Evolutionary conservation across 345 rosid genomes (phyloP).

Genomic region (Reutealis trisperma): DNA sequence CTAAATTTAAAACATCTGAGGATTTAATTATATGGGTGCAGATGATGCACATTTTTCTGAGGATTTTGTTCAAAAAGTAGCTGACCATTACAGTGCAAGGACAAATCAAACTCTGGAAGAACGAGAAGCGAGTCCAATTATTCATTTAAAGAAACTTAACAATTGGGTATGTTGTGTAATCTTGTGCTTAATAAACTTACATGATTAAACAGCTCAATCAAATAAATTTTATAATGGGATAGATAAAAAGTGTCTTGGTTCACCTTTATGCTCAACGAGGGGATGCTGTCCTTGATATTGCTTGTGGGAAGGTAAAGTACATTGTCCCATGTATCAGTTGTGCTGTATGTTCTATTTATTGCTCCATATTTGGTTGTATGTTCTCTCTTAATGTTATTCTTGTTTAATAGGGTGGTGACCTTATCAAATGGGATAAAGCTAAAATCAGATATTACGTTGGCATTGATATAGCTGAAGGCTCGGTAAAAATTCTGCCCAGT

Average conservation of each 20-base stretch:
- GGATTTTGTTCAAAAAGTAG: slow-evolving; percentile 66
- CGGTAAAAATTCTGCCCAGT: slow-evolving; percentile 47
- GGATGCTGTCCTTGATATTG: slow-evolving; percentile 95
- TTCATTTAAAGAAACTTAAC: slow-evolving; percentile 92
- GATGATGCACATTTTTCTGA: slow-evolving; percentile 54
- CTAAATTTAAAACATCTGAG: not conserved
- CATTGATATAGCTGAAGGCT: slow-evolving; percentile 95
- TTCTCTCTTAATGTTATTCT: slow-evolving; percentile 1
- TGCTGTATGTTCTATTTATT: not conserved
- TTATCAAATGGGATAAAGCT: slow-evolving; percentile 98
- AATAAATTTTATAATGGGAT: slow-evolving; percentile 19
- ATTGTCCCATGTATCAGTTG: not conserved
- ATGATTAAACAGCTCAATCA: not conserved
- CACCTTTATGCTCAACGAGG: slow-evolving; percentile 85
- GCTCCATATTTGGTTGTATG: slow-evolving; percentile 1
- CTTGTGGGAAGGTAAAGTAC: slow-evolving; percentile 80
- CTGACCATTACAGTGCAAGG: slow-evolving; percentile 96
- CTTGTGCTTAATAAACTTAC: not conserved
- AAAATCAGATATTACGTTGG: slow-evolving; percentile 91
- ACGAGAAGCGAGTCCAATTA: slow-evolving; percentile 97
- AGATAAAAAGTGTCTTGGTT: slow-evolving; percentile 97
- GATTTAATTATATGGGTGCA: slow-evolving; percentile 24
- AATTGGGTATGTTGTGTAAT: slow-evolving; percentile 67
- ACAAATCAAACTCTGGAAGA: slow-evolving; percentile 95
- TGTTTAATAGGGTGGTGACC: slow-evolving; percentile 82